These are phyloP conservation scores for Steccherinum ochraceum DNA, from an alignment of 768 basidiomycete genomes.

Conservation along the genomic window DNA sequence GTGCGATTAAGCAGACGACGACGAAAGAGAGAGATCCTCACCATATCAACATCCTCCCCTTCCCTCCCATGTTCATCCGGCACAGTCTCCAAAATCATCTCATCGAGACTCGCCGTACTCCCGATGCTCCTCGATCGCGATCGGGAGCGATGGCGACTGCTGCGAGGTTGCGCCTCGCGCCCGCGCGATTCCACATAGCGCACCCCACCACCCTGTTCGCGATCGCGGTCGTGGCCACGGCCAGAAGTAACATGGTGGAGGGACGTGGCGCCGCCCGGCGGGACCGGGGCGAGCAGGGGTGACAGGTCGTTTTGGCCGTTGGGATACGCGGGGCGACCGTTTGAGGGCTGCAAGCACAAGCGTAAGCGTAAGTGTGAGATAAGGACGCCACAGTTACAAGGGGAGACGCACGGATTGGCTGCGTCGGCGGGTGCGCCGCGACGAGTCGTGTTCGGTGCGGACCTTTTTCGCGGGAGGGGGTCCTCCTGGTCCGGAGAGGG, in stretches of 20 bases:
- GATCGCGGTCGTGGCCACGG: slow-evolving; percentile 8
- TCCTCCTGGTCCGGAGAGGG: slow-evolving; percentile 24
- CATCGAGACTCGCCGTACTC: slow-evolving; percentile 35
- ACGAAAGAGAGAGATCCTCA: slow-evolving; percentile 23
- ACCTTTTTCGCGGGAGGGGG: slow-evolving; percentile 48
- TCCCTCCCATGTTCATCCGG: no score
- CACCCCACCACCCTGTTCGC: slow-evolving; percentile 18
- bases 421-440: slow-evolving; percentile 22
- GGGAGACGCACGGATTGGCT: slow-evolving; percentile 20
- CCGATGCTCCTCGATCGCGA: slow-evolving; percentile 30
- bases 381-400: not conserved
- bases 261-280: not conserved
- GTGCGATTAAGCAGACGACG: no score
- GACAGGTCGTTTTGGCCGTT: not conserved
- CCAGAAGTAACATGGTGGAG: slow-evolving; percentile 17
- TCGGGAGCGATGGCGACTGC: slow-evolving; percentile 18
- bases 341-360: no score
- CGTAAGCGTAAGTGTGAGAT: slow-evolving; percentile 1
- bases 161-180: slow-evolving; percentile 6
- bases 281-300: not conserved
- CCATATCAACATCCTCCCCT: slow-evolving; percentile 29
- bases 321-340: not conserved
- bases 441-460: slow-evolving; percentile 29
- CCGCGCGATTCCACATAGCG: slow-evolving; percentile 1
- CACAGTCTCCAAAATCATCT: slow-evolving; percentile 41